Evolutionary conservation across 163 green algal species (phyloP).

Genomic region (Coccomyxa subellipsoidea): DNA sequence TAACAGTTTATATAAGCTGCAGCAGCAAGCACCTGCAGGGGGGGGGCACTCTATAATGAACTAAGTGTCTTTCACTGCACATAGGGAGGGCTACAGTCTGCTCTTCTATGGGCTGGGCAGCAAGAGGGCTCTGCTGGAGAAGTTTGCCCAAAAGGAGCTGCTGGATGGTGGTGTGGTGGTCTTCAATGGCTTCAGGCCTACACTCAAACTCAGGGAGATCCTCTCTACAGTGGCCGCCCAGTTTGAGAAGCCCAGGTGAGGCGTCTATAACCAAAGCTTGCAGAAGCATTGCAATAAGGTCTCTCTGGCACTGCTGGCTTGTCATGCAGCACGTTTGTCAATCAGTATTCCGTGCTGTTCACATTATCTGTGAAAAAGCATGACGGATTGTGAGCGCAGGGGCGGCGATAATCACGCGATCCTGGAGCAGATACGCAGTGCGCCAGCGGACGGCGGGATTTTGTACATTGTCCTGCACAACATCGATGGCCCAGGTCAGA

Average conservation of each 20-base stretch:
- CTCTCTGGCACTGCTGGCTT: no score
- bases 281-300: no score
- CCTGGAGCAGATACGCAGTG: constrained; percentile 28
- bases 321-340: not conserved
- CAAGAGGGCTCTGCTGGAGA: constrained; percentile 72
- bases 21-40: not conserved
- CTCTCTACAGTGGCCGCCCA: constrained; percentile 23
- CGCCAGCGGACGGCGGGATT: constrained; percentile 13
- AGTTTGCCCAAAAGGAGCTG: constrained; percentile 50
- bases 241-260: not conserved
- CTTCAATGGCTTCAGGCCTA: constrained; percentile 61
- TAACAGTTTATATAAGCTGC: not conserved
- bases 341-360: not conserved
- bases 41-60: not conserved
- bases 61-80: not conserved
- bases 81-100: constrained; percentile 66
- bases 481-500: constrained; percentile 72
- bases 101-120: constrained; percentile 84
- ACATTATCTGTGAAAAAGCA: no score
- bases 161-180: constrained; percentile 63
- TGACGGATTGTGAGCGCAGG: not conserved
- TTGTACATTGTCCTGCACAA: constrained; percentile 86
- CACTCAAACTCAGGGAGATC: constrained; percentile 51
- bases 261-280: no score
- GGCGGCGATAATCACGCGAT: constrained; percentile 13